Evolutionary conservation across 2,329 filamentous ascomycete species (phyloP).

Genomic region (Coniochaeta sp.): DNA sequence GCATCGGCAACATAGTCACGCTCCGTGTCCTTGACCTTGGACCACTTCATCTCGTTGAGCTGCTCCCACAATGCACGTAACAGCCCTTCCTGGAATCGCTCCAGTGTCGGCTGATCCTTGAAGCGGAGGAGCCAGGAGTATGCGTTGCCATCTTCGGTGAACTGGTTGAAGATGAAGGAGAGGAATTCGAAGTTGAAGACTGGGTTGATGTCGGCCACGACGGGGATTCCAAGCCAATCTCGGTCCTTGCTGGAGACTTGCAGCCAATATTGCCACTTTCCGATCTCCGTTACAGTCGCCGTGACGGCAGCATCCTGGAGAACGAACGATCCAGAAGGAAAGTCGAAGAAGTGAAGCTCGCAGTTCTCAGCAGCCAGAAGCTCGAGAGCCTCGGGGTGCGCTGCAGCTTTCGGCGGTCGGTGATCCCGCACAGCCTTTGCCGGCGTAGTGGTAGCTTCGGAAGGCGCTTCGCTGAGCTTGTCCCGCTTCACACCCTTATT

Average conservation of each 20-base stretch:
- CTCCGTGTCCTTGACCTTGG: conserved; percentile 84
- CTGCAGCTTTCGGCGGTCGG: conserved; percentile 12
- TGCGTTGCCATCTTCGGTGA: conserved; percentile 77
- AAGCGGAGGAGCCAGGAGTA: conserved; percentile 96
- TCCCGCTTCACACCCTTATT: conserved; percentile 40
- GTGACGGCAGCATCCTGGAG: conserved; percentile 68
- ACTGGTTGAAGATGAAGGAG: conserved; percentile 99
- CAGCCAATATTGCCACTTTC: conserved; percentile 93
- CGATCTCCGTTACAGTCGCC: conserved; percentile 77
- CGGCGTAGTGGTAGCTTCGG: conserved; percentile 20
- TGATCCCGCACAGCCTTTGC: conserved; percentile 22
- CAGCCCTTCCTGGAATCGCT: conserved; percentile 85
- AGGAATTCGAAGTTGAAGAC: conserved; percentile 98
- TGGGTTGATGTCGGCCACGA: conserved; percentile 86
- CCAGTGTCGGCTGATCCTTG: conserved; percentile 71
- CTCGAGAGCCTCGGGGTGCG: conserved; percentile 57
- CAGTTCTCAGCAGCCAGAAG: conserved; percentile 68
- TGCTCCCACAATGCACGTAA: conserved; percentile 98
- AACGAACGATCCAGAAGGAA: conserved; percentile 77
- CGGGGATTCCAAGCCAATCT: conserved; percentile 79
- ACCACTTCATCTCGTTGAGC: conserved; percentile 89
- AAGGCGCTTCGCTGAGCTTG: conserved; percentile 11
- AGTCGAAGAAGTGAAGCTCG: conserved; percentile 92
- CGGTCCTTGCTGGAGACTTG: conserved; percentile 67
- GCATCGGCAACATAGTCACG: conserved; percentile 92